Evolutionary conservation across 805 yeast species (phyloP), one percentile per base, ranked within the genome.

Genomic region (Saturnispora mendoncae): DNA sequence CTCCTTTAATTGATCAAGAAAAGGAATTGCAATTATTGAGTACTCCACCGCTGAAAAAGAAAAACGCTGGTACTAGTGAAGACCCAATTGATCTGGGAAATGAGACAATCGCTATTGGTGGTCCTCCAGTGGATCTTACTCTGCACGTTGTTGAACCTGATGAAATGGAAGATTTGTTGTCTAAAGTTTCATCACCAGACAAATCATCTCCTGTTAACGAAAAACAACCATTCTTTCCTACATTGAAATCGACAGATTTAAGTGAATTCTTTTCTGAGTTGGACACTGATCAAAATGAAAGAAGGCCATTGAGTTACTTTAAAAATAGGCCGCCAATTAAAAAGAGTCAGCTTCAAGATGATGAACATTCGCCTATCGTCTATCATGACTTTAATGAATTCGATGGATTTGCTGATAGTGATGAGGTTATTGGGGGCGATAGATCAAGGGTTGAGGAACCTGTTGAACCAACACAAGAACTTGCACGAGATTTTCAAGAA

Each of bases 101-200:
- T 14, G 17, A 36, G n/a, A 15, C 39, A 24, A 36, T 32, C 24
- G 41, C 34, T 13, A 13, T 3, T n/a, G 28, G 24, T 13, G 20
- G 5, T n/a, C n/a, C n/a, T n/a, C n/a, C n/a, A n/a, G n/a, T n/a
- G 9, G 38, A 33, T 1, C 15, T 3, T 18, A 18, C 26, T 20
- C 10, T 47, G 31, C 58, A 55, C 38, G 40, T 56, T 7, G 48
- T 55, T 4, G 56, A 53, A 10, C 42, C 41, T 9, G 62, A 57
- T 38, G 58, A 54, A 24, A 35, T 51, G 27, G 57, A 53, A 17
- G 53, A 47, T 19, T 36, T 33, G n/a, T 23, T 39, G 10, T 23
- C 31, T 18, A 46, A 28, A 6, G 17, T 29, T n/a, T 38, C 36
- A 24, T 38, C 41, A 4, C 41, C 41, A 17, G 33, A 31, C 8